A percentile compares a stretch with the other conserved stretches of the same genome.
Evolutionary conservation across 768 basidiomycete species (phyloP).

Genomic region (Fomitopsis serialis): DNA sequence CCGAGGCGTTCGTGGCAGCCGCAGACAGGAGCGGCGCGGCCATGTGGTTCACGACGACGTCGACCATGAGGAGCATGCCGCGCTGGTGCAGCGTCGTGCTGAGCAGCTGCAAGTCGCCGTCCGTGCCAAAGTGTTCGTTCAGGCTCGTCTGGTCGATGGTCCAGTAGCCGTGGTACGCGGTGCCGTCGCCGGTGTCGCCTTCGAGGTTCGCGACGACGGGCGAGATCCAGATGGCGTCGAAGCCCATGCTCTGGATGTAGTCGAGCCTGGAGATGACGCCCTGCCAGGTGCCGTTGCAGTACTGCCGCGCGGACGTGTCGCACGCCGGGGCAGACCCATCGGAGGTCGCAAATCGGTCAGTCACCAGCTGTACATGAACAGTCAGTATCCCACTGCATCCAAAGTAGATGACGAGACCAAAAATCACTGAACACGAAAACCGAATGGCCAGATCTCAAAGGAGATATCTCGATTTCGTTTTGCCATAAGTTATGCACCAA

Average conservation of each 20-base stretch:
- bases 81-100: slow-evolving; percentile 41
- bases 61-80: slow-evolving; percentile 58
- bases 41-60: slow-evolving; percentile 61
- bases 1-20: slow-evolving; percentile 3
- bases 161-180: slow-evolving; percentile 63
- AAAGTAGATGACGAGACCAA: too few species aligned
- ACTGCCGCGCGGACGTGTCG: slow-evolving; percentile 39
- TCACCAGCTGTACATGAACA: slow-evolving; percentile 33
- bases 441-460: too few species aligned
- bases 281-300: slow-evolving; percentile 56
- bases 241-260: slow-evolving; percentile 60
- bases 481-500: too few species aligned
- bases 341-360: slow-evolving; percentile 55
- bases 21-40: slow-evolving; percentile 26
- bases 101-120: slow-evolving; percentile 45
- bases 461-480: too few species aligned
- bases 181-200: slow-evolving; percentile 42
- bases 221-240: slow-evolving; percentile 56
- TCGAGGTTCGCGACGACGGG: slow-evolving; percentile 48
- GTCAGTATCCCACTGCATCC: background rate
- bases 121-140: slow-evolving; percentile 49
- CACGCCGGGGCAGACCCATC: slow-evolving; percentile 35
- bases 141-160: slow-evolving; percentile 39
- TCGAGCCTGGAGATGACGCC: slow-evolving; percentile 50
- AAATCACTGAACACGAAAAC: too few species aligned